A percentile compares a stretch with the other conserved stretches of the same genome.
These are phyloP conservation scores for Rosa chinensis DNA, from an alignment of 306 rosid species.

Conservation along the genomic window DNA sequence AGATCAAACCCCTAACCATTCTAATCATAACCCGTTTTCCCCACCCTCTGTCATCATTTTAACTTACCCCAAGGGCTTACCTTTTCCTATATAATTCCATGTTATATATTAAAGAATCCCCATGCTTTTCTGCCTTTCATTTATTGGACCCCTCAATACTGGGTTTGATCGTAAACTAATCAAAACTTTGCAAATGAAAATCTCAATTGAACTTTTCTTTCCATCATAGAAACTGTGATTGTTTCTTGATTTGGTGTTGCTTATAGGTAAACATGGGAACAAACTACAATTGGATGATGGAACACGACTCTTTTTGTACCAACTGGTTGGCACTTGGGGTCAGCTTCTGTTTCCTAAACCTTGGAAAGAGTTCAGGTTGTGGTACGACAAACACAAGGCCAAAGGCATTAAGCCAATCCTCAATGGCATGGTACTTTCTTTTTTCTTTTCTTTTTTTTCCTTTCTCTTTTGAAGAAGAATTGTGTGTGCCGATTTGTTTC, in stretches of 20 bases:
- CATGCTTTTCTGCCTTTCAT: too few relatives aligned
- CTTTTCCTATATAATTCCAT: too few relatives aligned
- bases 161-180: too few relatives aligned
- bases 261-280: constrained; percentile 85
- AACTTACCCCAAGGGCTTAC: too few relatives aligned
- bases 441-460: neutral
- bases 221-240: too few relatives aligned
- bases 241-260: constrained; percentile 19
- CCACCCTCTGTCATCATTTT: too few relatives aligned
- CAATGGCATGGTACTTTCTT: constrained; percentile 75
- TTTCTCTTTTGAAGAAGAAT: neutral
- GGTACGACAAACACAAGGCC: constrained; percentile 85
- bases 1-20: too few relatives aligned
- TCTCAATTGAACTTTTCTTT: too few relatives aligned
- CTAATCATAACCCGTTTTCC: too few relatives aligned
- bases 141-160: too few relatives aligned
- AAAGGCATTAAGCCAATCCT: constrained; percentile 68
- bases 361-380: constrained; percentile 97
- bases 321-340: constrained; percentile 96
- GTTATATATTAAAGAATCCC: too few relatives aligned
- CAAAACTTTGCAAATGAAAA: too few relatives aligned
- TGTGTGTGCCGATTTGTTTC: neutral
- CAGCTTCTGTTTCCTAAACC: constrained; percentile 96
- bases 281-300: constrained; percentile 57
- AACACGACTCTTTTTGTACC: constrained; percentile 74